phyloP scores from a whole-genome alignment of 2,329 filamentous ascomycete species.

The Penicillium sp. region DNA sequence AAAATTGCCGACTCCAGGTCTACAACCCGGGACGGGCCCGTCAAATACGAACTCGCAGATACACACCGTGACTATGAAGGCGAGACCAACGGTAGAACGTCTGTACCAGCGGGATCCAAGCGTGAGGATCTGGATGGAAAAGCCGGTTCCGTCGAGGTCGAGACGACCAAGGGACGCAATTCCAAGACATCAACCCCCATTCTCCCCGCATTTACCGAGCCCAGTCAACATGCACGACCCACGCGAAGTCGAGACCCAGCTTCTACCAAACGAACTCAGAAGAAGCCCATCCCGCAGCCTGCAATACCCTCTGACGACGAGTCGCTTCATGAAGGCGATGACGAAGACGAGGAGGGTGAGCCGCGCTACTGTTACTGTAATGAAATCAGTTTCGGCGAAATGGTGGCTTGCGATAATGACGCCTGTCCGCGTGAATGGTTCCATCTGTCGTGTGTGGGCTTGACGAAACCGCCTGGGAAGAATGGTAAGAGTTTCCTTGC shows the following conservation, averaged over 20 bases:
- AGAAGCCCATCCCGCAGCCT: slow-evolving; percentile 22
- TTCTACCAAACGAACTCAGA: slow-evolving; percentile 33
- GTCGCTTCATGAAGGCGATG: slow-evolving; percentile 44
- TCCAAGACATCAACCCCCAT: slow-evolving; percentile 38
- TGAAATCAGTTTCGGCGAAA: slow-evolving; percentile 70
- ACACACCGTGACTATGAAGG: slow-evolving; percentile 24
- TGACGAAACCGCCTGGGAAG: slow-evolving; percentile 67
- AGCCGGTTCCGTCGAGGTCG: slow-evolving; percentile 29
- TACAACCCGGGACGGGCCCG: slow-evolving; percentile 42
- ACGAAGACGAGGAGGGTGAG: slow-evolving; percentile 60
- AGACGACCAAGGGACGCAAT: slow-evolving; percentile 29
- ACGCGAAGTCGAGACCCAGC: slow-evolving; percentile 29
- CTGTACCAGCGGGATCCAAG: slow-evolving; percentile 22
- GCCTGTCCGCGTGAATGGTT: slow-evolving; percentile 72
- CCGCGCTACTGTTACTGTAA: slow-evolving; percentile 73
- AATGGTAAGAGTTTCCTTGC: slow-evolving; percentile 51
- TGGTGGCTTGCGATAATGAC: slow-evolving; percentile 71
- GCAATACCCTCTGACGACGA: slow-evolving; percentile 35
- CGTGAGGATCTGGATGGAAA: slow-evolving; percentile 32
- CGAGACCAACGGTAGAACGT: slow-evolving; percentile 15
- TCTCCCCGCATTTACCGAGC: slow-evolving; percentile 30
- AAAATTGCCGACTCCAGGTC: slow-evolving; percentile 45
- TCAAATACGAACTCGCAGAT: slow-evolving; percentile 26
- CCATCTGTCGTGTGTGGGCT: slow-evolving; percentile 69
- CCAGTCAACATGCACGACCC: slow-evolving; percentile 27